Conservation (phyloP, 2,329 filamentous ascomycete species). For the Plenodomus lindquistii region DNA sequence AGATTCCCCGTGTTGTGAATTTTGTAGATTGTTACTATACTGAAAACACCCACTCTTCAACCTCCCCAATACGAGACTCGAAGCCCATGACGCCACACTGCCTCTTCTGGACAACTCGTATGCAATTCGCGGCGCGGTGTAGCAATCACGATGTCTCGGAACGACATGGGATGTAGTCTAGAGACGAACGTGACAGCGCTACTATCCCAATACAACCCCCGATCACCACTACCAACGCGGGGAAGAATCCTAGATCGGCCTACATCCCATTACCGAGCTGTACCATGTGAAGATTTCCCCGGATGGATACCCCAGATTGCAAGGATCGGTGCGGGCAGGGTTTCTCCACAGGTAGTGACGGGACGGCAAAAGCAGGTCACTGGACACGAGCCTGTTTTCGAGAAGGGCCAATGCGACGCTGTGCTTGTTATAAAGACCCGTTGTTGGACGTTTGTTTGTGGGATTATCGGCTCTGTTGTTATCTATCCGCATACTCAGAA, state of each 20-base stretch:
- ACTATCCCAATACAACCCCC: constrained; percentile 24
- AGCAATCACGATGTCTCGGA: too few relatives aligned
- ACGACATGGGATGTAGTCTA: constrained; percentile 2
- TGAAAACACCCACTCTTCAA: too few relatives aligned
- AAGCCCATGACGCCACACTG: too few relatives aligned
- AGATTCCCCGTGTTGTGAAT: too few relatives aligned
- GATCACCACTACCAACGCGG: constrained; percentile 22
- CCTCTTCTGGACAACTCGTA: too few relatives aligned
- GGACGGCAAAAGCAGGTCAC: constrained; percentile 14
- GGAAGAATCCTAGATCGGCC: constrained; percentile 4
- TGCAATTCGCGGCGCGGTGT: too few relatives aligned
- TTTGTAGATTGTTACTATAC: too few relatives aligned
- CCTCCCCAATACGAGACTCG: too few relatives aligned
- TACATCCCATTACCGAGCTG: background rate
- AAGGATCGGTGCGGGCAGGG: constrained; percentile 12
- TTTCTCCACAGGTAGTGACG: constrained; percentile 28
- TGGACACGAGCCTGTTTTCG: constrained; percentile 13
- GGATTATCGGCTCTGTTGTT: constrained; percentile 15
- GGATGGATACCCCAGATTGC: constrained; percentile 10
- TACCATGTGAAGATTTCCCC: constrained; percentile 7
- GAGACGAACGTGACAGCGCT: constrained; percentile 19
- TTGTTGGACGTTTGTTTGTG: constrained; percentile 3
- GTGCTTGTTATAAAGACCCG: constrained; percentile 25
- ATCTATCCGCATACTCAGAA: constrained; percentile 10
- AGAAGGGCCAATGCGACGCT: constrained; percentile 9